Evolutionary conservation across 2,329 filamentous ascomycete genomes (phyloP).

Genomic region (Xylaria sp.): DNA sequence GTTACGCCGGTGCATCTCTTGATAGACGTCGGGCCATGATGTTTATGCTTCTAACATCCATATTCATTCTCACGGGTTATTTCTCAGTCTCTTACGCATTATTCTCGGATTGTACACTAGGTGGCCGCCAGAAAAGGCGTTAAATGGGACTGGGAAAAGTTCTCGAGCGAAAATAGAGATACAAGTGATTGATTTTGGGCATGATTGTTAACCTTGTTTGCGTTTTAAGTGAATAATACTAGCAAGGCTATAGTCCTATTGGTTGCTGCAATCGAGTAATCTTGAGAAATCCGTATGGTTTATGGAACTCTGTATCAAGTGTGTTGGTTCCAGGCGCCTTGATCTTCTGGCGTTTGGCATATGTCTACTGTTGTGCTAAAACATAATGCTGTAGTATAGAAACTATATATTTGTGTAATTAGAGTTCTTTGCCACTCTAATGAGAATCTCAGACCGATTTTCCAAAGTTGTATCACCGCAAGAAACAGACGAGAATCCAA

Average conservation of each 20-base stretch:
- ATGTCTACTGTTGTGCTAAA: too few relatives aligned
- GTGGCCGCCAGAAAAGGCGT: slow-evolving; percentile 46
- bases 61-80: slow-evolving; percentile 49
- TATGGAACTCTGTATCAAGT: neutral
- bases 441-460: too few relatives aligned
- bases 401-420: neutral
- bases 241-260: neutral
- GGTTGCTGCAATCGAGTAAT: neutral
- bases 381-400: neutral
- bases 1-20: slow-evolving; percentile 40
- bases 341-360: too few relatives aligned
- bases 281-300: neutral
- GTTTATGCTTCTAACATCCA: slow-evolving; percentile 47
- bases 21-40: slow-evolving; percentile 40
- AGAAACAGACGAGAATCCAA: too few relatives aligned
- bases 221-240: slow-evolving; percentile 18
- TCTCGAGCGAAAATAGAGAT: slow-evolving; percentile 46
- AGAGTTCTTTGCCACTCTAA: neutral
- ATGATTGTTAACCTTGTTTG: slow-evolving; percentile 2
- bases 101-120: slow-evolving; percentile 50
- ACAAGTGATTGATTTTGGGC: slow-evolving; percentile 44
- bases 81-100: slow-evolving; percentile 47
- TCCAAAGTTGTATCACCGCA: too few relatives aligned
- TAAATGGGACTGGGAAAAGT: slow-evolving; percentile 48
- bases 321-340: neutral